Conservation (phyloP, 2,329 filamentous ascomycete genomes). For the Hysterium pulicare region DNA sequence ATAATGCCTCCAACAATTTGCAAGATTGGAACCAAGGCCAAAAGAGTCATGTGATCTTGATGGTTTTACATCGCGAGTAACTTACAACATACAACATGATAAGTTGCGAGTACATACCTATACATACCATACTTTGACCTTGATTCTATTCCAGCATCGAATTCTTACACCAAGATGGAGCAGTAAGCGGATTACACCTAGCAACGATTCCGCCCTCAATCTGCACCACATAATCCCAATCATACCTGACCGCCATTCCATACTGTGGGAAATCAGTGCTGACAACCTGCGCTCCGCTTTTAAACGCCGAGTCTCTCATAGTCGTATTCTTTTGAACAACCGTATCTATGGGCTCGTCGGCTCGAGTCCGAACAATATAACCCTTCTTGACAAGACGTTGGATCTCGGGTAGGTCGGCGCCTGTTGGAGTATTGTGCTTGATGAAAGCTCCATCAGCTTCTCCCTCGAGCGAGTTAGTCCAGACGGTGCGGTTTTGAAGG, state of each 20-base stretch:
- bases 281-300: conserved; percentile 50
- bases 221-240: too few species aligned
- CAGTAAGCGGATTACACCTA: too few species aligned
- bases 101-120: too few species aligned
- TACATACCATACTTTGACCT: too few species aligned
- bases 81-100: too few species aligned
- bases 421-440: conserved; percentile 47
- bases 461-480: conserved; percentile 49
- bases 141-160: too few species aligned
- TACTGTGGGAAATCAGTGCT: conserved; percentile 52
- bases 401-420: conserved; percentile 39
- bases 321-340: conserved; percentile 41
- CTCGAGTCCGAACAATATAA: conserved; percentile 50
- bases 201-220: too few species aligned
- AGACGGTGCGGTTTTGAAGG: conserved; percentile 46
- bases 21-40: too few species aligned
- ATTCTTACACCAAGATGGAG: too few species aligned
- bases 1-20: not conserved
- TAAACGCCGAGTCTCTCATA: conserved; percentile 43
- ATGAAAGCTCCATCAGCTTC: conserved; percentile 48
- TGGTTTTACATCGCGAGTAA: too few species aligned
- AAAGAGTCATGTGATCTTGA: too few species aligned
- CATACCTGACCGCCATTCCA: too few species aligned
- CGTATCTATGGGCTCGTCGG: conserved; percentile 47
- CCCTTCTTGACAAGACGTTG: conserved; percentile 44